Percentiles rank a stretch among this genome's conserved stretches.
These are phyloP conservation scores for Clonostachys sp. DNA, from an alignment of 2,329 filamentous ascomycete species.

Conservation along the genomic window DNA sequence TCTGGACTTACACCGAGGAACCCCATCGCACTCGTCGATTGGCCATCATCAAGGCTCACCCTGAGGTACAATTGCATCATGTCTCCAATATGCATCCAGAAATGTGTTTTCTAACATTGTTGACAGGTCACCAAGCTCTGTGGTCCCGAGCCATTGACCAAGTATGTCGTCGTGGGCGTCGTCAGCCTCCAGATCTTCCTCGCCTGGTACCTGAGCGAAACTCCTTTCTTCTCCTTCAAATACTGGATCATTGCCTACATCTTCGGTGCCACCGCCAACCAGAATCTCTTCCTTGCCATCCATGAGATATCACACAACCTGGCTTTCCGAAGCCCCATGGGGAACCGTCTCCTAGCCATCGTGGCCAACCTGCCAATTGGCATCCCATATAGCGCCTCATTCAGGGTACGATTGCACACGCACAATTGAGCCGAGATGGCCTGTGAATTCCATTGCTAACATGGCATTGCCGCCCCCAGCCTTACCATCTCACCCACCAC, in stretches of 20 bases:
- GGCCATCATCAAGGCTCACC: constrained; percentile 97
- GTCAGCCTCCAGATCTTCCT: constrained; percentile 76
- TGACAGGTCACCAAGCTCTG: constrained; percentile 89
- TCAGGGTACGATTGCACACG: constrained; percentile 57
- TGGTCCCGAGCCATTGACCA: constrained; percentile 91
- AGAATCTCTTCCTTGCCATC: constrained; percentile 97
- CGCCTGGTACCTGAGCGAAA: constrained; percentile 73
- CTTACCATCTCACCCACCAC: constrained; percentile 98
- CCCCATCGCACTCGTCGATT: constrained; percentile 86
- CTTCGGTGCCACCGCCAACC: constrained; percentile 91
- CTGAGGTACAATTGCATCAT: constrained; percentile 60
- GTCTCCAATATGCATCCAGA: neutral
- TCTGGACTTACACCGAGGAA: constrained; percentile 99
- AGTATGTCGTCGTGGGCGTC: constrained; percentile 83
- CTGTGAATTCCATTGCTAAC: neutral
- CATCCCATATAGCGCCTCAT: constrained; percentile 92
- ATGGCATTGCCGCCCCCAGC: constrained; percentile 40
- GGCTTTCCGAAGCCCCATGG: constrained; percentile 75
- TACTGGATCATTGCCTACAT: constrained; percentile 88
- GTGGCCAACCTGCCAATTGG: constrained; percentile 95
- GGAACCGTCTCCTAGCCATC: constrained; percentile 84
- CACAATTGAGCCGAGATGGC: neutral
- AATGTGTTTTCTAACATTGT: neutral
- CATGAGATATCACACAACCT: constrained; percentile 99
- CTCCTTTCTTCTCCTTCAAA: constrained; percentile 73